Evolutionary conservation across 1,139 yeast species (phyloP), one percentile per base, ranked within the genome.

Genomic region (Pichia sp.): DNA sequence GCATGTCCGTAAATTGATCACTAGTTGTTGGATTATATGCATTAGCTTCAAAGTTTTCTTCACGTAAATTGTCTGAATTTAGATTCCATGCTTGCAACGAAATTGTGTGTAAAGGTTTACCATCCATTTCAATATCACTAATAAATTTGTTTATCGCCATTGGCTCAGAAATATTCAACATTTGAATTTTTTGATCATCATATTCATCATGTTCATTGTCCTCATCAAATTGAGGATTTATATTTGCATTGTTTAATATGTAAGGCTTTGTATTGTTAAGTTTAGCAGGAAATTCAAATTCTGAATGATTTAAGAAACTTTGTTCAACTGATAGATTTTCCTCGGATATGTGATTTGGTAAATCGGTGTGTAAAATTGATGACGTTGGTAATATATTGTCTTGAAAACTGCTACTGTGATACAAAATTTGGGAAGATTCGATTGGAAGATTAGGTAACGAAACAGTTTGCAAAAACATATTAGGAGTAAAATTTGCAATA

Each of bases 121-220:
- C 21, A 28, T 28, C 31, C 13, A 13, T 18, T n/a, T 19, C 15
- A 9, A 23, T 15, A 23, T 33, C 25, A 21, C 16, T 6, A 15
- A 27, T 35, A 14, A 22, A 22, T 8, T 11, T 15, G 16, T 28
- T 29, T 18, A 15, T 24, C 2, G 10, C 13, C 8, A 39, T 7
- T 13, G 40, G 39, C 19, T 43, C 45, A 10, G 45, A 35, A n/a
- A 44, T 44, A 28, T 44, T 41, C n/a, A 44, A 31, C 37, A 38
- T 25, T 21, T 33, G 45, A 25, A 44, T 44, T 2, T 20, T 27
- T n/a, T 20, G 21, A 3, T 35, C 42, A 3, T 38, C 35, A 6
- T 21, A 15, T 8, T 19, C 19, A 13, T 37, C 32, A 18, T 31
- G 4, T 9, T 25, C 8, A 11, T 14, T 19, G 13, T 20, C 24